Evolutionary conservation across 2,329 filamentous ascomycete genomes (phyloP).

Genomic region (Penicillium griseofulvum): DNA sequence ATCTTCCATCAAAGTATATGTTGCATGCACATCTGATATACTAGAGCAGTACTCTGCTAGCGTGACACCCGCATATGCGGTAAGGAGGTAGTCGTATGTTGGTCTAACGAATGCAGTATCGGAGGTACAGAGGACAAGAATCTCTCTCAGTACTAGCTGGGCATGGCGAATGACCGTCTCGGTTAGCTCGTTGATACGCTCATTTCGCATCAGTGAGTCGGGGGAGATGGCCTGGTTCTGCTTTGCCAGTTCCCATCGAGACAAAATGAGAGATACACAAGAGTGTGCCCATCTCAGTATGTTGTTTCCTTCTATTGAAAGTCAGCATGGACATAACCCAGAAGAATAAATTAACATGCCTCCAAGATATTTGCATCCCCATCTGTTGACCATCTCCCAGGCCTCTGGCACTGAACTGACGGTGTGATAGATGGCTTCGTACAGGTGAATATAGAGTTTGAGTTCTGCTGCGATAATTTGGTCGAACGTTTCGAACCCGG

Average conservation of each 20-base stretch:
- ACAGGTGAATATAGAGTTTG: conserved; percentile 8
- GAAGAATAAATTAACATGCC: background rate
- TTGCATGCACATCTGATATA: conserved; percentile 8
- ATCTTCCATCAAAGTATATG: conserved; percentile 11
- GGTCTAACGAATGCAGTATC: conserved; percentile 4
- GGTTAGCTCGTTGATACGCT: background rate
- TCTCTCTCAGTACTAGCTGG: conserved; percentile 3
- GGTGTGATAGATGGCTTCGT: conserved; percentile 3
- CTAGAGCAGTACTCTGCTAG: conserved; percentile 6
- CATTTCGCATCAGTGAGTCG: background rate
- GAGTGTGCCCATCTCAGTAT: conserved; percentile 2
- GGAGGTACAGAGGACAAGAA: background rate
- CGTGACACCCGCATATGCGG: conserved; percentile 8
- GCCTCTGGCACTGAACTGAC: background rate
- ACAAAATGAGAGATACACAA: conserved; percentile 5
- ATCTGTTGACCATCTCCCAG: conserved; percentile 5
- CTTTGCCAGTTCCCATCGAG: conserved; percentile 9
- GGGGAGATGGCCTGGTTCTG: background rate
- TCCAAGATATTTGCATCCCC: conserved; percentile 1
- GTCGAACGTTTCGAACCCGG: conserved; percentile 5
- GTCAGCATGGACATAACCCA: fast-evolving
- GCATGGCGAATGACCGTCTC: conserved; percentile 5
- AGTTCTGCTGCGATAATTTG: conserved; percentile 7
- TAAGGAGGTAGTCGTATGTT: conserved; percentile 8
- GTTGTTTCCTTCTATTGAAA: background rate